Base-by-base conservation (phyloP, 805 yeast species). In the Ogataea corticis region DNA sequence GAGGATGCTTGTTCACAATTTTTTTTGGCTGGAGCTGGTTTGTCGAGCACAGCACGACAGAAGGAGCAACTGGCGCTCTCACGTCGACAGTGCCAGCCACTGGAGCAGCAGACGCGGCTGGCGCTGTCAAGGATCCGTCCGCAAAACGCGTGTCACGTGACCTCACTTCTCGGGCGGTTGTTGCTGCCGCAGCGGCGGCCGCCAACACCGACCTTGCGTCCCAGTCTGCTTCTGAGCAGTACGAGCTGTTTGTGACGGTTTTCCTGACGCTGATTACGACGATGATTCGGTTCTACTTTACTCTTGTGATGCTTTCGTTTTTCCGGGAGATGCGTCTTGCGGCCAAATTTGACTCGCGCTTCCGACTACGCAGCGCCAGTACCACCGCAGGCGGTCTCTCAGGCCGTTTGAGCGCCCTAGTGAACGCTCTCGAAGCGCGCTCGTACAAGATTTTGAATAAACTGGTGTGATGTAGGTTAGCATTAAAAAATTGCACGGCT, bases 11-110 rank as follows among this genome's bases (percentile, higher is more conserved):
- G 3, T 90, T 85, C 65, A 87, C 96, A 16, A 52, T 83, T 4
- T 85, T 82, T 66, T 91, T 92, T 61, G 75, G 83, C 5, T 75
- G 76, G 42, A 76, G 80, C 49, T 92, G 97, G 97, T 85, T 89
- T 58, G 63, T 52, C 10, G 55, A 57, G 37, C 58, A 58, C 16
- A 37, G 31, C 40, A n/a, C 37, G 15, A 11, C 69, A 46, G 55
- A 49, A 11, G 28, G 42, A 10, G 46, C 48, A 5, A 61, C 58
- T 14, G 51, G 53, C 14, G 49, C 59, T 17, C 68, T 66, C 31
- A 62, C 67, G 6, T 33, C 32, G 19, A 11, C 33, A 21, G 35
- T 38, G 15, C 19, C 41, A 19, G 30, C 7, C 25, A 6, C 25
- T 5, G 25, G 7, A 21, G 7, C 36, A 2, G 35, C 15, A 3